Evolutionary conservation across 176 grass and related monocot genomes (phyloP).

Genomic region (Phragmites australis): DNA sequence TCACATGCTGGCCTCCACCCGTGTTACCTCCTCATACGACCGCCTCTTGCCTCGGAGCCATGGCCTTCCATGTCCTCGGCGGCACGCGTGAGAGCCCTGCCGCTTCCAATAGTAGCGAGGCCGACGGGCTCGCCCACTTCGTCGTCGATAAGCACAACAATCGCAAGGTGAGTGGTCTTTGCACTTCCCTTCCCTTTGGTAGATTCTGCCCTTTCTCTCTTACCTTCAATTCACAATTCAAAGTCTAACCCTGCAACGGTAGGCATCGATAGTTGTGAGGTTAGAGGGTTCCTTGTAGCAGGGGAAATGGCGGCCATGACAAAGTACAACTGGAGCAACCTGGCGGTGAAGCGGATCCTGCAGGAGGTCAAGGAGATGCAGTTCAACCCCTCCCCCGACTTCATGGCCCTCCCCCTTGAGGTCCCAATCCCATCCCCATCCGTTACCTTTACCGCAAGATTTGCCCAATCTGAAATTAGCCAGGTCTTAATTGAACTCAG

Average conservation of each 20-base stretch:
- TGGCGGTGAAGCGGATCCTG: constrained; percentile 96
- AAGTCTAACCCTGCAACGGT: constrained; percentile 15
- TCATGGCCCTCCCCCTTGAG: constrained; percentile 89
- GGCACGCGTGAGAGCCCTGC: too few relatives aligned
- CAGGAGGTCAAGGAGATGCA: constrained; percentile 98
- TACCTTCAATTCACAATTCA: constrained; percentile 28
- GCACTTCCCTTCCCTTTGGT: neutral
- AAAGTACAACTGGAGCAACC: constrained; percentile 87
- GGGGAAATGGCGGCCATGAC: constrained; percentile 45
- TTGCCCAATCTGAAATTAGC: constrained; percentile 17
- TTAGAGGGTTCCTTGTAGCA: neutral
- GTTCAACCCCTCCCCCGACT: constrained; percentile 86
- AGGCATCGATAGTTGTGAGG: constrained; percentile 8
- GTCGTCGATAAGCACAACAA: too few relatives aligned
- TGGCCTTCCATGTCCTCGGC: too few relatives aligned
- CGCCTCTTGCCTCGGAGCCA: too few relatives aligned
- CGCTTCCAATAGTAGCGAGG: too few relatives aligned
- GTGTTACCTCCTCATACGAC: too few relatives aligned
- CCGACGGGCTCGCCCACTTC: too few relatives aligned
- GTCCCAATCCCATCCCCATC: constrained; percentile 35
- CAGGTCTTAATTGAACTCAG: neutral
- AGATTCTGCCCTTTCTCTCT: neutral
- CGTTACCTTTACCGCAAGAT: neutral
- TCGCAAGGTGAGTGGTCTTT: too few relatives aligned
- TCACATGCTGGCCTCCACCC: too few relatives aligned